Conservation (phyloP, 768 basidiomycete species). For the Ramaria sp. region DNA sequence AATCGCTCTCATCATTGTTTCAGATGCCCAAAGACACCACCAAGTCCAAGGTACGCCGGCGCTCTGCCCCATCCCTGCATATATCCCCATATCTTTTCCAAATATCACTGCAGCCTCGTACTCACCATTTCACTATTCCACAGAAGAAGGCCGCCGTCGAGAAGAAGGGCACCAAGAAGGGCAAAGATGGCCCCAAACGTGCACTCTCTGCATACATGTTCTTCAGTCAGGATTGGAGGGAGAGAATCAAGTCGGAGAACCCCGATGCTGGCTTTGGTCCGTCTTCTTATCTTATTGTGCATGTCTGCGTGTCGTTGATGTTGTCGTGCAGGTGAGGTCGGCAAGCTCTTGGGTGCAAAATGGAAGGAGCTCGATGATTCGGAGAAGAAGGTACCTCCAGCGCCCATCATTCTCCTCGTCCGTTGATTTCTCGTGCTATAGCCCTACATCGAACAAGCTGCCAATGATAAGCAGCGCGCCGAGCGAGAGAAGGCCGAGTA, state of each 20-base stretch:
- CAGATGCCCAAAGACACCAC: conserved; percentile 71
- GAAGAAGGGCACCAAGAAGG: conserved; percentile 55
- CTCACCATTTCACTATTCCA: neutral
- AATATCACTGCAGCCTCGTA: neutral
- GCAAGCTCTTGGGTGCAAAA: conserved; percentile 89
- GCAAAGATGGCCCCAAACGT: conserved; percentile 81
- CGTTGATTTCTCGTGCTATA: conserved; percentile 20
- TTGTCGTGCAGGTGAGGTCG: conserved; percentile 62
- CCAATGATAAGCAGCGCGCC: conserved; percentile 77
- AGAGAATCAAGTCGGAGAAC: conserved; percentile 92
- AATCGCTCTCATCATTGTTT: conserved; percentile 7
- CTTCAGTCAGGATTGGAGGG: conserved; percentile 94
- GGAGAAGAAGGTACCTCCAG: conserved; percentile 71
- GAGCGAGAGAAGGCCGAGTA: conserved; percentile 62
- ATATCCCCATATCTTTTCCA: conserved; percentile 9
- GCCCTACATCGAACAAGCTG: conserved; percentile 86
- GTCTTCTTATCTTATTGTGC: conserved; percentile 2
- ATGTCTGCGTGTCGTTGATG: conserved; percentile 2
- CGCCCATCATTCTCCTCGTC: neutral
- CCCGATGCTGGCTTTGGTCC: conserved; percentile 88
- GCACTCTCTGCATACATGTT: conserved; percentile 98
- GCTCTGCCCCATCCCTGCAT: conserved; percentile 5
- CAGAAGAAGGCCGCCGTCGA: conserved; percentile 70
- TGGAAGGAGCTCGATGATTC: conserved; percentile 92
- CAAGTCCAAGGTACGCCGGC: conserved; percentile 48